Conservation (phyloP, 169 alveolate genomes). For the Amoebophrya sp. region DNA sequence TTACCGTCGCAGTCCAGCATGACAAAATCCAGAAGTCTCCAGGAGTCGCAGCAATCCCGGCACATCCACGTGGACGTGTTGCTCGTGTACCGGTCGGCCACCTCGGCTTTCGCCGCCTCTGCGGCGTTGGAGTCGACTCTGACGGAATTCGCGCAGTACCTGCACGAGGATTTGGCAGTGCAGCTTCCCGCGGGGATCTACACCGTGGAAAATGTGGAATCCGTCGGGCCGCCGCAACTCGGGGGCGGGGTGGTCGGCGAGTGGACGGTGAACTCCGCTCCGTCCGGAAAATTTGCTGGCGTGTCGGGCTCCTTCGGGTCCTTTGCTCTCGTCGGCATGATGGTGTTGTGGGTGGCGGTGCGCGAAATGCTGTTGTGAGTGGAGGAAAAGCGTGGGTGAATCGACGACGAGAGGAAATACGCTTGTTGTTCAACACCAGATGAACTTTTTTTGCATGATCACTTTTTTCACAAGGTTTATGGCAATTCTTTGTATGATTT, state of each 20-base stretch:
- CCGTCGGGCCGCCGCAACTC: neutral
- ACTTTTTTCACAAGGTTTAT: no score
- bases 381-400: no score
- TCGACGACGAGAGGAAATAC: no score
- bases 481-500: no score
- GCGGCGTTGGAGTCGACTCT: neutral
- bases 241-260: neutral
- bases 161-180: neutral
- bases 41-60: neutral
- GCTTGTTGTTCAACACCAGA: no score
- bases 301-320: no score
- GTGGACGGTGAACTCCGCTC: no score
- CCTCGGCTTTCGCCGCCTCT: neutral
- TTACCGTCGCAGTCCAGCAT: neutral
- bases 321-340: no score
- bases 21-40: neutral
- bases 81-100: neutral
- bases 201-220: neutral
- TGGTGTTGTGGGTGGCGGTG: no score
- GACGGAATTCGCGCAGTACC: neutral
- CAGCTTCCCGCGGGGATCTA: neutral
- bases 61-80: neutral
- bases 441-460: no score
- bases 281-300: no score
- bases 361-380: no score